Evolutionary conservation across 495 filamentous ascomycete species (phyloP), one percentile per base, ranked within the genome.

Genomic region (Podospora didyma): DNA sequence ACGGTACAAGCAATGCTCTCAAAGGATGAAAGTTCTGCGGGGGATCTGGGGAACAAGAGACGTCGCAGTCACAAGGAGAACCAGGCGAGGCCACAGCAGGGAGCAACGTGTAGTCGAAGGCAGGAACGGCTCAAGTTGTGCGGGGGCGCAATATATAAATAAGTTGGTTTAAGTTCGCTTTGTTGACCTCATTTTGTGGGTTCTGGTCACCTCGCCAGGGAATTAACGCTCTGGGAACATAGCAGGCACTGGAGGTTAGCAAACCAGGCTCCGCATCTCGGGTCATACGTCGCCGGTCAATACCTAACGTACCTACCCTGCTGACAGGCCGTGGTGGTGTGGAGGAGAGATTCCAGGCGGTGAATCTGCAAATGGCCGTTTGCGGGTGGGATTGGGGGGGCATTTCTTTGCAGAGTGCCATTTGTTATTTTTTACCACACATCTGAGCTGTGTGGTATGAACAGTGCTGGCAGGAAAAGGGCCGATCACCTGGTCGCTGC

Each of bases 81-180:
- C 9, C 14, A 16, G 39, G n/a, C n/a, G n/a, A 5, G 39, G 39
- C 39, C 1, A 16, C 14, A 14, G 39, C 12, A 42, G 39, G 14
- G 39, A 42, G 39, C 14, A 14, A 42, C 41, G 45, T 47, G 12
- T 3, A 47, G 19, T 3, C 19, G 39, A 42, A 42, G 39, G 39
- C 39, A 42, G 39, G 39, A 17, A 12, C 39, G 39, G 39, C 14
- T 26, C 11, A 16, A 22, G 45, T 47, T 1, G 17, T 47, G 45
- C 45, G 45, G 45, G 45, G 45, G 39, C 10, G 45, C 22, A 47
- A 47, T 47, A 47, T 47, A 47, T 47, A 47, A 22, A 47, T 47
- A 47, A 22, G 45, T 47, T 9, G 45, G 19, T 12, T 14, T 47
- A 47, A 47, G 3, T 42, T 42, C 4, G 39, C 14, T 7, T 16